These are phyloP conservation scores for Trichophaea hybrida DNA, from an alignment of 2,329 filamentous ascomycete genomes.

Conservation along the genomic window DNA sequence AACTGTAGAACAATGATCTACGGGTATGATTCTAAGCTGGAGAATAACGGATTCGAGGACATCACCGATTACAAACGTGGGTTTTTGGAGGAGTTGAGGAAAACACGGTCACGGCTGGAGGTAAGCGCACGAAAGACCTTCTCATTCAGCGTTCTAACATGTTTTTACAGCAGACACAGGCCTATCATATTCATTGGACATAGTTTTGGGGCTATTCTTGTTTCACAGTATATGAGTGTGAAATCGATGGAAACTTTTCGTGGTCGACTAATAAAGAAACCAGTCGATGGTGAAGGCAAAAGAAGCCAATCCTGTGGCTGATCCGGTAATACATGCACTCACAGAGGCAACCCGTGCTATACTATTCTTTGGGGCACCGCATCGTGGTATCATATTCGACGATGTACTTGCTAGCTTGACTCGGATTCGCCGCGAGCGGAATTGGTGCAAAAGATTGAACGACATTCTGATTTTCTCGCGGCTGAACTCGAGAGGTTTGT, in stretches of 20 bases:
- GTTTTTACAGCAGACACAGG: slow-evolving; percentile 15
- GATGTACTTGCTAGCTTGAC: background rate
- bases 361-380: slow-evolving; percentile 1
- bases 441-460: background rate
- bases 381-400: background rate
- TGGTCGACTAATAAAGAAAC: background rate
- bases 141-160: background rate
- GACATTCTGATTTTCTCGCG: background rate
- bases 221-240: slow-evolving; percentile 22
- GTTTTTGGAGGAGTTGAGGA: slow-evolving; percentile 17
- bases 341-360: background rate
- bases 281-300: background rate
- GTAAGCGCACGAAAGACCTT: slow-evolving; percentile 2
- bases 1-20: slow-evolving; percentile 30
- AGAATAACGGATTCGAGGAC: slow-evolving; percentile 23
- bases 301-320: background rate
- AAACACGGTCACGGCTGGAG: slow-evolving; percentile 8
- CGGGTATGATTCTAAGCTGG: slow-evolving; percentile 31
- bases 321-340: background rate
- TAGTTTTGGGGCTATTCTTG: slow-evolving; percentile 28
- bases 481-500: background rate
- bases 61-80: slow-evolving; percentile 20
- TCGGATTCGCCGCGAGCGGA: background rate
- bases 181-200: slow-evolving; percentile 26
- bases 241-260: background rate